phyloP scores from a whole-genome alignment of 495 filamentous ascomycete species.

The Lentithecium fluviatile region DNA sequence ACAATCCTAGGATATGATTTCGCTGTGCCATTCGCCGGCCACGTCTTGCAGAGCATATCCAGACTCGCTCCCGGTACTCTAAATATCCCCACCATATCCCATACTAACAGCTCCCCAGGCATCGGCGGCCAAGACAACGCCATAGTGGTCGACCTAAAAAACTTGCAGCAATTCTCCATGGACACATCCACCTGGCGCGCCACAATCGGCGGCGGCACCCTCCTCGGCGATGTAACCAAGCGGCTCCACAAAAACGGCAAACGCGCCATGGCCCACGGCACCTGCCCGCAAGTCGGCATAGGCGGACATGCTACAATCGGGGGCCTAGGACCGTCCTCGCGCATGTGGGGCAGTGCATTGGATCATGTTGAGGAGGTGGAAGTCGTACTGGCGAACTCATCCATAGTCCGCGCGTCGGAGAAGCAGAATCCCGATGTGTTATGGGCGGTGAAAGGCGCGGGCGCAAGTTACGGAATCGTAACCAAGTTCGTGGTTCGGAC shows the following conservation, averaged over 20 bases:
- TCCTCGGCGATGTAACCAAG: slow-evolving; percentile 37
- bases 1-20: too few species aligned
- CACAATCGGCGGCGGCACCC: slow-evolving; percentile 35
- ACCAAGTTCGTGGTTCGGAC: slow-evolving; percentile 52
- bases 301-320: slow-evolving; percentile 48
- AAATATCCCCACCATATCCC: too few species aligned
- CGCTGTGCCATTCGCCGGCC: too few species aligned
- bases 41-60: too few species aligned
- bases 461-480: slow-evolving; percentile 48
- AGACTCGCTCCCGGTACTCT: background rate
- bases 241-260: slow-evolving; percentile 33
- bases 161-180: slow-evolving; percentile 50
- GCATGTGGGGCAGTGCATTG: slow-evolving; percentile 56
- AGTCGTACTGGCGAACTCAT: slow-evolving; percentile 35
- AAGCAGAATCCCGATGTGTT: slow-evolving; percentile 33
- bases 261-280: slow-evolving; percentile 39
- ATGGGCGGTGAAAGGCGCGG: slow-evolving; percentile 51
- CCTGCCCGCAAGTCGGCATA: slow-evolving; percentile 38
- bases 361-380: slow-evolving; percentile 54
- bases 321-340: slow-evolving; percentile 54
- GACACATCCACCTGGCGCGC: slow-evolving; percentile 34
- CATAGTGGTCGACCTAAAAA: slow-evolving; percentile 49
- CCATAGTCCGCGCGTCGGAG: slow-evolving; percentile 36
- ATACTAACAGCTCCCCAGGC: slow-evolving; percentile 36
- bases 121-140: slow-evolving; percentile 49